These are phyloP conservation scores for Cucumis cinereus DNA, from an alignment of 306 rosid species.

Conservation along the genomic window DNA sequence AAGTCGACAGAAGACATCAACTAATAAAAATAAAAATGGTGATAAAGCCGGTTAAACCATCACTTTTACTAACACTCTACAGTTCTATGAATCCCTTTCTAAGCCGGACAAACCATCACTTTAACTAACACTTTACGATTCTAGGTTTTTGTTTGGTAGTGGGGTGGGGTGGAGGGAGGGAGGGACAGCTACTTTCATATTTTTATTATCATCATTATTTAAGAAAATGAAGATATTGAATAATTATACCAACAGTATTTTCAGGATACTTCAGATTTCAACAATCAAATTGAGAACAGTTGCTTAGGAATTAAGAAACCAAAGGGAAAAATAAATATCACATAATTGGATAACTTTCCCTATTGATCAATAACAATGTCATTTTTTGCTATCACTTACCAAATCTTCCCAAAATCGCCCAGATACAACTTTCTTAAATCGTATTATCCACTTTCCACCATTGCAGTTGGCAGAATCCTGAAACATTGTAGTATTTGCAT, in stretches of 20 bases:
- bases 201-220: background rate
- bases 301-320: background rate
- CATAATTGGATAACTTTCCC: background rate
- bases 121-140: background rate
- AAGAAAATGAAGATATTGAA: background rate
- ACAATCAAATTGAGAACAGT: background rate
- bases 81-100: background rate
- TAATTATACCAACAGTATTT: background rate
- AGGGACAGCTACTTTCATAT: background rate
- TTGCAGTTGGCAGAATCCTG: constrained; percentile 92
- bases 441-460: constrained; percentile 95
- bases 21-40: no score
- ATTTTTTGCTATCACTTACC: constrained; percentile 31
- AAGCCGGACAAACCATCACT: background rate
- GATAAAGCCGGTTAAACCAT: no score
- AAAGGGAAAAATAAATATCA: background rate
- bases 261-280: background rate
- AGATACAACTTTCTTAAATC: constrained; percentile 72
- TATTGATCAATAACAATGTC: background rate
- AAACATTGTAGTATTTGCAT: background rate
- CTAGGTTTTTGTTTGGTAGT: background rate
- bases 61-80: background rate
- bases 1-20: no score
- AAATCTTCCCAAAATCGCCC: constrained; percentile 97
- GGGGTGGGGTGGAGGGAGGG: background rate